Evolutionary conservation across 345 rosid species (phyloP), one percentile per base, ranked within the genome.

Genomic region (Raphanus sativus): DNA sequence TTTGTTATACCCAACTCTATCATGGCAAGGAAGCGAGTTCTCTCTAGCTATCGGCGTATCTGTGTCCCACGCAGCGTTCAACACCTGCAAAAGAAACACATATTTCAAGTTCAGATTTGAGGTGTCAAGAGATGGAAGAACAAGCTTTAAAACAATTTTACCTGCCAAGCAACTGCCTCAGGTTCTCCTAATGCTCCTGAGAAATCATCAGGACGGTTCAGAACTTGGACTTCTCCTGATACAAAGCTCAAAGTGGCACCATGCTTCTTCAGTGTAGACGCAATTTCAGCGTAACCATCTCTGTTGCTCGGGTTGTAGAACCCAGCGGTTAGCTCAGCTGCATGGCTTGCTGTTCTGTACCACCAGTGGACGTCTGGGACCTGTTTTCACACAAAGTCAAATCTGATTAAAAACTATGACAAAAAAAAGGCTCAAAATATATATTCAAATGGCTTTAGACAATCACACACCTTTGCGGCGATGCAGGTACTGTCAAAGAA

Each of bases 301-400:
- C 86, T 90, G 78, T 95, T 93, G 81, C 89, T 83, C 24, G 99
- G 86, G 82, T 95, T 95, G 89, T 93, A 84, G 85, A 86, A 88
- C 26, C 99, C 99, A 83, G 97, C 87, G 33, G 99, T 90, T 85
- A 93, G 73, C 74, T 95, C 98, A 68, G 99, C 93, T 40, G 99
- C 97, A 83, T 95, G 99, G 86, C 97, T 90, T 62, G 89, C 84
- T 66, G 98, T 89, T 87, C 90, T 95, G 85, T 91, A 92, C 96
- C 98, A 92, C 98, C 98, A 95, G 81, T 95, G 88, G 73, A 87
- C 85, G 77, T 90, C 96, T 89, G 97, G 88, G 52, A 95, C 86
- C 99, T 93, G 94, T 85, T 86, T 77, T 38, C 79, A 48, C 54
- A 48, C 84, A 32, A 84, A 80, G 21, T 82, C 80, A 81, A 89